Conservation (phyloP, 257 asterid species). For the Voacanga thouarsii region DNA sequence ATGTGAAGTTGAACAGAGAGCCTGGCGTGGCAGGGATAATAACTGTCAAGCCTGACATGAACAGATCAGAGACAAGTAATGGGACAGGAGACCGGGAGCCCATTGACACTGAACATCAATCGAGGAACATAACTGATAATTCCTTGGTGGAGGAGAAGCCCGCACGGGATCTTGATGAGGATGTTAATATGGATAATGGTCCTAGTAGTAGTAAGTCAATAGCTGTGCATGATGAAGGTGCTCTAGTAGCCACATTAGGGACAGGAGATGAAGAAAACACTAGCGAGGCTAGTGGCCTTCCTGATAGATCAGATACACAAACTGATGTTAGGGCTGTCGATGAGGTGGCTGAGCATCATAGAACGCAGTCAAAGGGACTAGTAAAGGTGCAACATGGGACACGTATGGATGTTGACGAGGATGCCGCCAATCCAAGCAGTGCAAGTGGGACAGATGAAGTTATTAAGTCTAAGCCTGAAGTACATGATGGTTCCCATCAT, state of each 20-base stretch:
- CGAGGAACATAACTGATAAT: conserved; percentile 25
- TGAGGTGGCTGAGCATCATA: conserved; percentile 29
- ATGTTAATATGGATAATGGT: conserved; percentile 24
- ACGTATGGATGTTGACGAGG: background rate
- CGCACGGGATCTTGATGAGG: conserved; percentile 33
- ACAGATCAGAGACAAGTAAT: conserved; percentile 28
- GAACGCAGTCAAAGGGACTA: conserved; percentile 28
- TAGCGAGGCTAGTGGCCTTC: conserved; percentile 27
- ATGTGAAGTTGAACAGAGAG: conserved; percentile 28
- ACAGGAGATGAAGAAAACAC: conserved; percentile 23
- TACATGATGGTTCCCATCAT: background rate
- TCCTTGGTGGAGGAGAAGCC: conserved; percentile 32
- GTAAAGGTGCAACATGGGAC: conserved; percentile 27
- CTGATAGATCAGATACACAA: conserved; percentile 23
- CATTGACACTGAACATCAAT: conserved; percentile 27
- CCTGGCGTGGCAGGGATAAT: conserved; percentile 29
- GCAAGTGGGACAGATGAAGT: conserved; percentile 14
- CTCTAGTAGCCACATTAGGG: conserved; percentile 24
- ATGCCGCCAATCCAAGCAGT: conserved; percentile 26
- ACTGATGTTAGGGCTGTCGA: conserved; percentile 24
- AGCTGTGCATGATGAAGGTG: conserved; percentile 23
- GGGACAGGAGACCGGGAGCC: conserved; percentile 34
- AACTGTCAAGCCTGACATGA: conserved; percentile 37
- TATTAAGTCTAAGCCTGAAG: conserved; percentile 5
- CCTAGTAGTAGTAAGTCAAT: conserved; percentile 18